A percentile compares a stretch with the other conserved stretches of the same genome.
These are phyloP conservation scores for Auricularia sp. DNA, from an alignment of 768 basidiomycete genomes.

Conservation along the genomic window DNA sequence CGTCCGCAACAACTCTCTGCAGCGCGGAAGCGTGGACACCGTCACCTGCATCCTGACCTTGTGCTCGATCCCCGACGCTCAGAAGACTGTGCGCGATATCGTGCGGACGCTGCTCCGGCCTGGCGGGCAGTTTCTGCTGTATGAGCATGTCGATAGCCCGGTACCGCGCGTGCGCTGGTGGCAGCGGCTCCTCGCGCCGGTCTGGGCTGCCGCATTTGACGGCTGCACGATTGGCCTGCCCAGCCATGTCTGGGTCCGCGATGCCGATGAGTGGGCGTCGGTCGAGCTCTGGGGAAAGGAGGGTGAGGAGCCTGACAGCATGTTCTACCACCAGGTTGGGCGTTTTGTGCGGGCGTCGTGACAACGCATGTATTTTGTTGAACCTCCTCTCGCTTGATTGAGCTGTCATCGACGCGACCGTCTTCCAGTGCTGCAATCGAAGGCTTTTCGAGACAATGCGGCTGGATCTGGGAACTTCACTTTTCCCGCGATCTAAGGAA, in stretches of 20 bases:
- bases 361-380: too few relatives aligned
- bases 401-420: too few relatives aligned
- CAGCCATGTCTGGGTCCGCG: conserved; percentile 11
- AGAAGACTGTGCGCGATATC: conserved; percentile 37
- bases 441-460: too few relatives aligned
- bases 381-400: too few relatives aligned
- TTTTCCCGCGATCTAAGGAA: too few relatives aligned
- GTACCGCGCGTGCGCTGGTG: conserved; percentile 51
- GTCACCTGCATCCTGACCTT: conserved; percentile 56
- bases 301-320: conserved; percentile 42
- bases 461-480: too few relatives aligned
- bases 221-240: conserved; percentile 49
- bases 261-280: conserved; percentile 35
- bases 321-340: conserved; percentile 55
- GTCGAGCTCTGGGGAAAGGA: conserved; percentile 37
- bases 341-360: conserved; percentile 28
- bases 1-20: not conserved
- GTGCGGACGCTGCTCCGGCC: conserved; percentile 46
- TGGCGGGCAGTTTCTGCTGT: conserved; percentile 55
- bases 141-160: conserved; percentile 59
- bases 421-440: too few relatives aligned
- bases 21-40: conserved; percentile 36
- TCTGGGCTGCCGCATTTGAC: conserved; percentile 51
- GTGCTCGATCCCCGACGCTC: conserved; percentile 53
- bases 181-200: conserved; percentile 64